phyloP scores from a whole-genome alignment of 2,329 filamentous ascomycete species.

The Capronia coronata region DNA sequence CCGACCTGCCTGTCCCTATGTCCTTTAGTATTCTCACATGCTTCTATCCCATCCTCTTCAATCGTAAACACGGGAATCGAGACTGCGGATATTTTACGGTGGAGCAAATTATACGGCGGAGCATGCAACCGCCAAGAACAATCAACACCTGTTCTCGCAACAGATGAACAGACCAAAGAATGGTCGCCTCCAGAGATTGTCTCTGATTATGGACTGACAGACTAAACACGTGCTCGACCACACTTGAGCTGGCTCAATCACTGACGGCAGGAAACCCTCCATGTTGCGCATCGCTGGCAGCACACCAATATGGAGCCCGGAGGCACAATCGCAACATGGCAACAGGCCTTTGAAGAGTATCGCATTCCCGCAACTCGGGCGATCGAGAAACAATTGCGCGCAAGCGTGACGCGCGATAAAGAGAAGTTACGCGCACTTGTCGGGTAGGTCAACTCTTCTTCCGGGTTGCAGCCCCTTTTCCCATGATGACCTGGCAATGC shows the following conservation, averaged over 20 bases:
- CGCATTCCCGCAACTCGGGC: conserved; percentile 57
- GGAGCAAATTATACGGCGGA: neutral
- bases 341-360: conserved; percentile 59
- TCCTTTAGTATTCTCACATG: too few species aligned
- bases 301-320: conserved; percentile 12
- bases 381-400: conserved; percentile 58
- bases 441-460: conserved; percentile 44
- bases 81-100: conserved; percentile 1
- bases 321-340: conserved; percentile 42
- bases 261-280: too few species aligned
- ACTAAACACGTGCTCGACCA: too few species aligned
- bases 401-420: conserved; percentile 56
- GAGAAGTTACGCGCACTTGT: conserved; percentile 61
- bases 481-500: neutral
- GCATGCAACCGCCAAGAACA: conserved; percentile 1
- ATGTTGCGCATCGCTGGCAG: neutral
- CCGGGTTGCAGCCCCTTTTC: neutral
- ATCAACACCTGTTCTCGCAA: conserved; percentile 1
- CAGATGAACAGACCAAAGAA: too few species aligned
- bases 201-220: too few species aligned
- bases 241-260: too few species aligned
- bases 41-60: too few species aligned
- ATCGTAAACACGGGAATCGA: too few species aligned
- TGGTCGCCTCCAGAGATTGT: too few species aligned
- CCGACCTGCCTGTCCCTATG: too few species aligned